Base-by-base conservation (phyloP, 2,329 filamentous ascomycete species). In the Fusarium circinatum region DNA sequence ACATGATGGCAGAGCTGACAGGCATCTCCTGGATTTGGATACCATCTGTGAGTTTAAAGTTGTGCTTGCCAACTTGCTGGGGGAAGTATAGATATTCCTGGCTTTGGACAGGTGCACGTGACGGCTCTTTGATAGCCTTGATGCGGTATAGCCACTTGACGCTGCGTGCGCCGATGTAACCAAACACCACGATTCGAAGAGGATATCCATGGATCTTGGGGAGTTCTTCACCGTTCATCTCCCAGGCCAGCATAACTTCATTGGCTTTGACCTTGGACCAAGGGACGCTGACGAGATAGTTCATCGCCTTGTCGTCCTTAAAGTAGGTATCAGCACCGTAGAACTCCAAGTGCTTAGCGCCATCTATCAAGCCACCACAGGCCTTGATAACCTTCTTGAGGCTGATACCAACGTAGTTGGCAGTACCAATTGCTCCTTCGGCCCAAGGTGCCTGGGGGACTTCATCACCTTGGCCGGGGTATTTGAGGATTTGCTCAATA, bases 11-110 rank as follows among this genome's bases (percentile, higher is more conserved):
- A 22, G 86, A 89, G 52, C 86, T 89, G 8, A 93, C 91, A 0
- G 91, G 91, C 91, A 93, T 93, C 41, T 93, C 91, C 76, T 94
- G 91, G 75, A 92, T 93, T 70, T 87, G 88, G 69, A 91, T 90
- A 1, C 89, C 91, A 51, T 89, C 89, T 22, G 84, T 89, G 73
- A 88, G 87, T 14, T 82, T 83, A 17, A 86, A 83, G 70, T 93
- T 93, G 74, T 93, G 90, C 81, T 93, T 93, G 17, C 91, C 91
- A 1, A 90, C 83, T 78, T 94, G 91, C 17, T 90, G 89, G 4
- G 88, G 89, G 79, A 91, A 94, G 81, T 93, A 93, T 0, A 93
- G 83, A 62, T 93, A 93, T 76, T 93, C 91, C 61, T 87, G 86
- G 76, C 85, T 87, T 80, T 93, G 91, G 0, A 92, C 90, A 0